These are phyloP conservation scores for Lathyrus sativus DNA, from an alignment of 306 rosid species.

Conservation along the genomic window DNA sequence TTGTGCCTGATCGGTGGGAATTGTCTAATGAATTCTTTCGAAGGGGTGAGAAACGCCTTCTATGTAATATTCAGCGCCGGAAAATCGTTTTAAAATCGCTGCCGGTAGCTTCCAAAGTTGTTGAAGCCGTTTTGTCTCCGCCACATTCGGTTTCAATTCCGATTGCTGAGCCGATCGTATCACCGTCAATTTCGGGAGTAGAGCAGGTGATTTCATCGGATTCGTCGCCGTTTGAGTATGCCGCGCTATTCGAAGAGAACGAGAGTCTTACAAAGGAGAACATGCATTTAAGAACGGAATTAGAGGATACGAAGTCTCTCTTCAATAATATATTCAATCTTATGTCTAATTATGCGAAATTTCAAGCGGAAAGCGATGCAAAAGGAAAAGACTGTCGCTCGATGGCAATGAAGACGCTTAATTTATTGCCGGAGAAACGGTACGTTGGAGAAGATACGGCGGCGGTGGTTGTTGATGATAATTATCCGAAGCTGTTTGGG, in stretches of 20 bases:
- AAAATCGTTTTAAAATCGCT: conserved; percentile 37
- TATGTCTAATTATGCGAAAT: conserved; percentile 57
- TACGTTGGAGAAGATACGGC: conserved; percentile 16
- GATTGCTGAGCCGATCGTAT: conserved; percentile 35
- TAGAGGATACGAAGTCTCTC: conserved; percentile 67
- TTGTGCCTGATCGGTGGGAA: conserved; percentile 93
- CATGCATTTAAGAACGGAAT: conserved; percentile 59
- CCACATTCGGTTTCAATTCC: conserved; percentile 28
- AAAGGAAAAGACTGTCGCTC: conserved; percentile 21
- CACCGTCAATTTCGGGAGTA: conserved; percentile 70
- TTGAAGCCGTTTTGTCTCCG: neutral
- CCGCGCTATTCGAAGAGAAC: conserved; percentile 74
- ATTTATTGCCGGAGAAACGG: conserved; percentile 52
- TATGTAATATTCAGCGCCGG: conserved; percentile 83
- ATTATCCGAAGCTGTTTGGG: conserved; percentile 61
- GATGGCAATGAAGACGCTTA: conserved; percentile 43
- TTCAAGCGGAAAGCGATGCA: conserved; percentile 37
- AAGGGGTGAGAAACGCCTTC: conserved; percentile 66
- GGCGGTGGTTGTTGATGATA: neutral
- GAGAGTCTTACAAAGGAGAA: conserved; percentile 78
- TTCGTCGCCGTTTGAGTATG: conserved; percentile 60
- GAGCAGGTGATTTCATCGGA: conserved; percentile 69
- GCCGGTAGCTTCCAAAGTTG: neutral
- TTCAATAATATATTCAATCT: conserved; percentile 67
- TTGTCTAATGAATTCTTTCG: conserved; percentile 80